Percentiles rank a stretch among this genome's conserved stretches.
Conservation (phyloP, 345 rosid species). For the Rhizophora mangle region DNA sequence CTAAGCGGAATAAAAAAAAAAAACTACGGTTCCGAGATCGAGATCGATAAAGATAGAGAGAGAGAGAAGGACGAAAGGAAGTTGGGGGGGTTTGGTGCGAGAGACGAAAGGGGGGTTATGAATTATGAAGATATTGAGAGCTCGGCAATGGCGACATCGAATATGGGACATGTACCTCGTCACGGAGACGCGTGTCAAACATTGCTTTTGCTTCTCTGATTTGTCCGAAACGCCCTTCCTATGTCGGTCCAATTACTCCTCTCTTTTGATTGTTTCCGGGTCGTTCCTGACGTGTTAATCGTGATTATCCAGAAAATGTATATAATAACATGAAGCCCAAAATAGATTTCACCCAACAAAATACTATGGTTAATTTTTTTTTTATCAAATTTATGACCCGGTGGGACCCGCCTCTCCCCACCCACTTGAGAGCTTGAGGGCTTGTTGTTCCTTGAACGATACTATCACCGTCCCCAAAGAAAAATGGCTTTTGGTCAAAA, state of each 20-base stretch:
- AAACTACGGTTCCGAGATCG: not conserved
- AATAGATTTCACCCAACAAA: not conserved
- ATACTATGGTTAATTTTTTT: not conserved
- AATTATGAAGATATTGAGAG: conserved; percentile 35
- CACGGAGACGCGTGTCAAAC: conserved; percentile 82
- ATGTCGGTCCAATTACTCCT: conserved; percentile 22
- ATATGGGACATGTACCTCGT: conserved; percentile 49
- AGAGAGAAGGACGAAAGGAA: not conserved
- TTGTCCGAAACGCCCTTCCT: conserved; percentile 33
- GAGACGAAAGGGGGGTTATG: conserved; percentile 3
- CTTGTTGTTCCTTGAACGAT: too few species aligned
- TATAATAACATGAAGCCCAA: conserved; percentile 4
- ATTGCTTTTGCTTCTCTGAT: conserved; percentile 18
- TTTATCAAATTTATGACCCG: too few species aligned
- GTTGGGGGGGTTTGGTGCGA: not conserved
- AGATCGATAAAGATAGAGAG: not conserved
- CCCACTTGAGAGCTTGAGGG: too few species aligned
- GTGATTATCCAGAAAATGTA: conserved; percentile 29
- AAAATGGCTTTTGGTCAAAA: too few species aligned
- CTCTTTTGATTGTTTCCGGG: conserved; percentile 1
- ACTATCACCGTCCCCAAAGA: too few species aligned
- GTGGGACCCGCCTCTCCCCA: too few species aligned
- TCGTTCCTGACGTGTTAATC: conserved; percentile 38
- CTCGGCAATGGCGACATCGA: conserved; percentile 58
- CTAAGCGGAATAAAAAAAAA: not conserved